Evolutionary conservation across 208 protist genomes (phyloP).

Genomic region (Leishmania major): DNA sequence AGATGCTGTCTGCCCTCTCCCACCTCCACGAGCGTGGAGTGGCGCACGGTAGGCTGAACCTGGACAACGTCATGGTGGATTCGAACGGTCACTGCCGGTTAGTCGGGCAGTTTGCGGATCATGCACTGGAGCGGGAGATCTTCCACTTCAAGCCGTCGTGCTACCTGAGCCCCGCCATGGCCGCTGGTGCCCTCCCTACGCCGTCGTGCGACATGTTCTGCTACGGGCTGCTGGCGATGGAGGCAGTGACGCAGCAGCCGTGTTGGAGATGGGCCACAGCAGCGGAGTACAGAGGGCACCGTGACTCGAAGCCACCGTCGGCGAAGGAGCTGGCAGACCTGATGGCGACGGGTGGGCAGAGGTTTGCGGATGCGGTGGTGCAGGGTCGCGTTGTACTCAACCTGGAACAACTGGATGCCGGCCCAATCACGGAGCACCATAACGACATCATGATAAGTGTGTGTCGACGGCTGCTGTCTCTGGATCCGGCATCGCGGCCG

Average conservation of each 20-base stretch:
- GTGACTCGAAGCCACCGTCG: background rate
- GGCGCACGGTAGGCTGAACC: conserved; percentile 66
- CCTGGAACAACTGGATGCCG: background rate
- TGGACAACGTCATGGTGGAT: conserved; percentile 69
- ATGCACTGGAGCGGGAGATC: conserved; percentile 12
- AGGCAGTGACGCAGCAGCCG: conserved; percentile 38
- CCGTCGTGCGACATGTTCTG: conserved; percentile 65
- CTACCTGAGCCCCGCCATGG: conserved; percentile 80
- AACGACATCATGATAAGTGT: background rate
- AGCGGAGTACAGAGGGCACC: background rate
- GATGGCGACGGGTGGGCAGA: background rate
- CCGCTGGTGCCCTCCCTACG: conserved; percentile 40
- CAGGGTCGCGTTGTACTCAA: background rate
- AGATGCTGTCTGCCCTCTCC: conserved; percentile 53
- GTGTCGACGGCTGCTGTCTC: conserved; percentile 3
- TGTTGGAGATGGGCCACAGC: conserved; percentile 41
- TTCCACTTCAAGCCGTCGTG: conserved; percentile 30
- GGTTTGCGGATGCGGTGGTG: conserved; percentile 1
- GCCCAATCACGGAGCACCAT: background rate
- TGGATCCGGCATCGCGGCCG: background rate
- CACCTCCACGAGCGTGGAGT: conserved; percentile 60
- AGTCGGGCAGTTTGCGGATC: conserved; percentile 40
- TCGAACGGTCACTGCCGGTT: conserved; percentile 64
- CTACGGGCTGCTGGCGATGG: conserved; percentile 58
- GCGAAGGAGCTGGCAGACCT: conserved; percentile 2